A percentile compares a stretch with the other conserved stretches of the same genome.
These are phyloP conservation scores for Pouteria campechiana DNA, from an alignment of 179 eudicot genomes.

Conservation along the genomic window DNA sequence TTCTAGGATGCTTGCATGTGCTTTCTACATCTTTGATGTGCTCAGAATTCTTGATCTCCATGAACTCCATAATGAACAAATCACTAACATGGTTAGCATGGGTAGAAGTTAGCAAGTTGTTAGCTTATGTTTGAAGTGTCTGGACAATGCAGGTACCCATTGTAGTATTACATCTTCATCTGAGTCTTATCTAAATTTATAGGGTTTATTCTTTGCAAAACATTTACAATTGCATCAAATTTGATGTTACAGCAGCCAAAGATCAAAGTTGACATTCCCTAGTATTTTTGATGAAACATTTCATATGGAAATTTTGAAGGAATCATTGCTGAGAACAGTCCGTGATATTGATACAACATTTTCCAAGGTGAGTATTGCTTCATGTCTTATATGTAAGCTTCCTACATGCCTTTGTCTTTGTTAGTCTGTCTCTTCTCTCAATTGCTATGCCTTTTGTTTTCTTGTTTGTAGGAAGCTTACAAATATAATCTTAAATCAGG, in stretches of 20 bases:
- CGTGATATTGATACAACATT: conserved; percentile 70
- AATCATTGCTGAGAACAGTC: conserved; percentile 71
- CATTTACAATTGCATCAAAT: no score
- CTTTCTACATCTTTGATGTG: no score
- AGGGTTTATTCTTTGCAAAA: no score
- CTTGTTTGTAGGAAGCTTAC: conserved; percentile 75
- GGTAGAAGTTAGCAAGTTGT: no score
- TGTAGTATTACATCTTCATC: no score
- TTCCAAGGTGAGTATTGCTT: conserved; percentile 41
- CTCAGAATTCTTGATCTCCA: no score
- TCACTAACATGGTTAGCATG: no score
- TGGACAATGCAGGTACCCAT: no score
- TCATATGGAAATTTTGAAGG: conserved; percentile 81
- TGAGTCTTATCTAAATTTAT: no score
- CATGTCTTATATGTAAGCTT: neutral
- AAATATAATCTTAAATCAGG: conserved; percentile 67
- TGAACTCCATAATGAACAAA: no score
- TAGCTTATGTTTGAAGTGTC: no score
- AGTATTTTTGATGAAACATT: conserved; percentile 43
- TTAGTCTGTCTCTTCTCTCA: conserved; percentile 2
- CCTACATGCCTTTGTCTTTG: neutral
- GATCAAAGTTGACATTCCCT: conserved; percentile 38
- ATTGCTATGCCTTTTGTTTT: conserved; percentile 10
- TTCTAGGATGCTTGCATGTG: no score
- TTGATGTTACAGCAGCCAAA: conserved; percentile 13